Conservation (phyloP, 73 alveolate genomes). For the Paramecium sexaurelia region DNA sequence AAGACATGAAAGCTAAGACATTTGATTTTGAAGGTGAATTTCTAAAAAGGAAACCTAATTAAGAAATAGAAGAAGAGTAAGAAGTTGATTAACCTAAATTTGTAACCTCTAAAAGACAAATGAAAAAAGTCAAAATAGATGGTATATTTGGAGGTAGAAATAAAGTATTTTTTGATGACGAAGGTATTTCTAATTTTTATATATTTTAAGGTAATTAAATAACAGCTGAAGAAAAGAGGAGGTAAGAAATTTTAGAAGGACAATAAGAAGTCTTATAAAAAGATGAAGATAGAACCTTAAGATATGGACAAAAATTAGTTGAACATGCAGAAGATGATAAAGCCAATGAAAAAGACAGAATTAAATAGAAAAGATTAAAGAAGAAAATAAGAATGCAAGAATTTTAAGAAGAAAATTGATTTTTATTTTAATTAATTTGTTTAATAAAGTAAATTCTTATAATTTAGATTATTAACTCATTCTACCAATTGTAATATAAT, state of each 20-base stretch:
- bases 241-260: neutral
- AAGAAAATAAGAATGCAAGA: neutral
- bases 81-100: neutral
- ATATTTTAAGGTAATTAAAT: neutral
- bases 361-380: slow-evolving; percentile 33
- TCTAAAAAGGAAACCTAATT: neutral
- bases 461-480: neutral
- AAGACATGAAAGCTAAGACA: slow-evolving; percentile 21
- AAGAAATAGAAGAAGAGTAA: neutral
- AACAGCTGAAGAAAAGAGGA: slow-evolving; percentile 30
- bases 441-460: neutral
- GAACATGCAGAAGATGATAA: slow-evolving; percentile 20
- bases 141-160: slow-evolving; percentile 61
- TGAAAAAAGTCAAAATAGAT: slow-evolving; percentile 48
- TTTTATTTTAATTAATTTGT: neutral
- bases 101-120: slow-evolving; percentile 7
- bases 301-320: slow-evolving; percentile 17
- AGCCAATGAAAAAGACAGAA: slow-evolving; percentile 29
- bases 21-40: slow-evolving; percentile 5
- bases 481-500: neutral
- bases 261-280: neutral
- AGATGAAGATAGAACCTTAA: slow-evolving; percentile 30
- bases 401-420: neutral
- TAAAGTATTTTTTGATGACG: slow-evolving; percentile 47
- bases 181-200: neutral